Conservation (phyloP, 78 protist genomes). For the Dictyostelium brefeldianum region DNA sequence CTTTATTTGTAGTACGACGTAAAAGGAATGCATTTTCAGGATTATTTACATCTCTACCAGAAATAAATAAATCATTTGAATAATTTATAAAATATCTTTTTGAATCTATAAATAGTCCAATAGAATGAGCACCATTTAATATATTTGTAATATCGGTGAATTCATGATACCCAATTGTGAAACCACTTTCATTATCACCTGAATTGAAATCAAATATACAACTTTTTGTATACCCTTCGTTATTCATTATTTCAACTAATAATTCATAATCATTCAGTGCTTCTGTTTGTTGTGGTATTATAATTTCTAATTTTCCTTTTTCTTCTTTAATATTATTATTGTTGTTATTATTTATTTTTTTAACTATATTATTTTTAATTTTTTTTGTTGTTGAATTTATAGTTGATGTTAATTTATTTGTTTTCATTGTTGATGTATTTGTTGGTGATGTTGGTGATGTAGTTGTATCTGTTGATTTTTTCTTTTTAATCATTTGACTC, state of each 20-base stretch:
- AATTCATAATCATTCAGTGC: too few relatives aligned
- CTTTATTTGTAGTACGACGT: constrained; percentile 6
- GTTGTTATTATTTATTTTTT: too few relatives aligned
- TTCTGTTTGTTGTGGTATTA: too few relatives aligned
- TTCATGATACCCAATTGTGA: not conserved
- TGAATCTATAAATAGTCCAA: not conserved
- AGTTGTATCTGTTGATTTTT: too few relatives aligned
- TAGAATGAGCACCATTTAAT: not conserved
- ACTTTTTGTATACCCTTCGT: not conserved
- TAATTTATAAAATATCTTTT: not conserved
- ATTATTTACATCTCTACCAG: not conserved
- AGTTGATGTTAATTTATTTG: too few relatives aligned
- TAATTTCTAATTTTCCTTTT: too few relatives aligned
- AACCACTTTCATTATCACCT: not conserved
- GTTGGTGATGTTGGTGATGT: too few relatives aligned
- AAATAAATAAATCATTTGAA: not conserved
- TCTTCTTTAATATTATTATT: too few relatives aligned
- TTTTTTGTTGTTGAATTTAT: too few relatives aligned
- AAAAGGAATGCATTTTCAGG: not conserved
- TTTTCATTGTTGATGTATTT: too few relatives aligned
- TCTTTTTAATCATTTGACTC: too few relatives aligned
- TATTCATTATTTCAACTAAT: not conserved
- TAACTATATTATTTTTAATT: too few relatives aligned
- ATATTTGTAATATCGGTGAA: not conserved
- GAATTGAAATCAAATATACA: not conserved